Conservation (phyloP, 2,329 filamentous ascomycete genomes). For the Hypoxylon sp. region DNA sequence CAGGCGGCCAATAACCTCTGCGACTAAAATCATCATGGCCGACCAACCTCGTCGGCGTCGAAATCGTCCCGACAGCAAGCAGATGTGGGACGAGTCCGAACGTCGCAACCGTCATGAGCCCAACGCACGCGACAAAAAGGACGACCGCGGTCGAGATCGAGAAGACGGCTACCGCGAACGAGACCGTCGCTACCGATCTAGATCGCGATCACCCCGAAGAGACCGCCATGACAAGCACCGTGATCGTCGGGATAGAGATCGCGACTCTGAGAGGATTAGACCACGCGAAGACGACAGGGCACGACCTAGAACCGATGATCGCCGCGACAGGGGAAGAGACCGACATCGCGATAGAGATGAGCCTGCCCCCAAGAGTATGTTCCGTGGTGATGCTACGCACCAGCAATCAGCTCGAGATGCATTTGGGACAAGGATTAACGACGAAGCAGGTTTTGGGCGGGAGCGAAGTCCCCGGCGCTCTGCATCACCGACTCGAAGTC, state of each 20-base stretch:
- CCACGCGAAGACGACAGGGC: conserved; percentile 39
- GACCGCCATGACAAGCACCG: conserved; percentile 54
- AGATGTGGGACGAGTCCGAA: conserved; percentile 73
- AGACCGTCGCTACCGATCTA: conserved; percentile 48
- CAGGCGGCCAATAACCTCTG: background rate
- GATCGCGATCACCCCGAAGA: conserved; percentile 49
- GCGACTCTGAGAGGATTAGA: conserved; percentile 55
- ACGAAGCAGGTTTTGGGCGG: conserved; percentile 36
- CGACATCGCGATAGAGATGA: conserved; percentile 41
- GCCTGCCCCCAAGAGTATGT: conserved; percentile 43
- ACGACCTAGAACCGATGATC: conserved; percentile 39
- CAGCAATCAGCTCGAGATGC: background rate
- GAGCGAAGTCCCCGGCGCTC: conserved; percentile 47
- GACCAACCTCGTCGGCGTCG: conserved; percentile 63
- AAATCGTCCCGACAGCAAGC: conserved; percentile 67
- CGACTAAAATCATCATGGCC: conserved; percentile 58
- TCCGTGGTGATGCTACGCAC: background rate
- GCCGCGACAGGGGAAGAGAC: conserved; percentile 43
- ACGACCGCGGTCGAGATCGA: conserved; percentile 52
- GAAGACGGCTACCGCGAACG: conserved; percentile 51
- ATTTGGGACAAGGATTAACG: conserved; percentile 24
- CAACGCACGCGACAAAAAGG: conserved; percentile 49
- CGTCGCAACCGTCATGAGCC: conserved; percentile 55
- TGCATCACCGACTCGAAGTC: conserved; percentile 44
- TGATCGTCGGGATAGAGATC: conserved; percentile 54